A percentile compares a stretch with the other conserved stretches of the same genome.
Evolutionary conservation across 2,329 filamentous ascomycete species (phyloP).

Genomic region (Aureobasidium sp.): DNA sequence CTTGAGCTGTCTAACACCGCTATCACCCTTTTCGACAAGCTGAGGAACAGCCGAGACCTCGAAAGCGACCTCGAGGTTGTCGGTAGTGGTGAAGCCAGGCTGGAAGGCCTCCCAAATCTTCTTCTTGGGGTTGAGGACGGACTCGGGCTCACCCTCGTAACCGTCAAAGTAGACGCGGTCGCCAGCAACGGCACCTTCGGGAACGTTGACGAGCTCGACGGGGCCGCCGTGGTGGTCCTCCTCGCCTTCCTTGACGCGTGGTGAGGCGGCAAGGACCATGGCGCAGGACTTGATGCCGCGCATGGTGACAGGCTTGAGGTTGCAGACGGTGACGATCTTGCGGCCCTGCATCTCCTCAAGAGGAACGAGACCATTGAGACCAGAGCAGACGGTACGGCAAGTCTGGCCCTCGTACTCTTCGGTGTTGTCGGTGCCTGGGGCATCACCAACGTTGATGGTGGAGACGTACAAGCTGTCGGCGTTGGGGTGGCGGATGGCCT

Average conservation of each 20-base stretch:
- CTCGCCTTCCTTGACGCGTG: constrained; percentile 72
- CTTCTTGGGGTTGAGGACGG: constrained; percentile 96
- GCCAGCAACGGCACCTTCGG: constrained; percentile 69
- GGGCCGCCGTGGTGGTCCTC: constrained; percentile 79
- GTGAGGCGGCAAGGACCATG: constrained; percentile 95
- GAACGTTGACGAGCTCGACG: constrained; percentile 85
- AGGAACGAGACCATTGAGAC: constrained; percentile 85
- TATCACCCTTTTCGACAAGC: constrained; percentile 56
- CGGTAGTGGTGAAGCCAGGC: constrained; percentile 89
- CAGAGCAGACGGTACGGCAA: constrained; percentile 92
- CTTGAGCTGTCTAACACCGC: constrained; percentile 55
- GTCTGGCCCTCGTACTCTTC: constrained; percentile 85
- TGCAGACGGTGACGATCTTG: constrained; percentile 92
- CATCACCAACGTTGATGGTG: constrained; percentile 89
- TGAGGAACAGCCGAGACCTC: constrained; percentile 71
- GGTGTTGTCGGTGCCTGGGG: constrained; percentile 78
- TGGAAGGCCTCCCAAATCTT: constrained; percentile 98
- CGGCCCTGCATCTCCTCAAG: constrained; percentile 94
- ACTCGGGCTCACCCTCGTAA: constrained; percentile 88
- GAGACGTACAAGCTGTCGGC: constrained; percentile 94
- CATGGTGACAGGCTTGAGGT: constrained; percentile 99
- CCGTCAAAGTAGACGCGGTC: constrained; percentile 91
- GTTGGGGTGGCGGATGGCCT: constrained; percentile 91
- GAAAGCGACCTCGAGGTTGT: constrained; percentile 73
- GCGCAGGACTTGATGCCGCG: constrained; percentile 72